Conservation (phyloP, 768 basidiomycete genomes). For the Asterophora lycoperdoides region DNA sequence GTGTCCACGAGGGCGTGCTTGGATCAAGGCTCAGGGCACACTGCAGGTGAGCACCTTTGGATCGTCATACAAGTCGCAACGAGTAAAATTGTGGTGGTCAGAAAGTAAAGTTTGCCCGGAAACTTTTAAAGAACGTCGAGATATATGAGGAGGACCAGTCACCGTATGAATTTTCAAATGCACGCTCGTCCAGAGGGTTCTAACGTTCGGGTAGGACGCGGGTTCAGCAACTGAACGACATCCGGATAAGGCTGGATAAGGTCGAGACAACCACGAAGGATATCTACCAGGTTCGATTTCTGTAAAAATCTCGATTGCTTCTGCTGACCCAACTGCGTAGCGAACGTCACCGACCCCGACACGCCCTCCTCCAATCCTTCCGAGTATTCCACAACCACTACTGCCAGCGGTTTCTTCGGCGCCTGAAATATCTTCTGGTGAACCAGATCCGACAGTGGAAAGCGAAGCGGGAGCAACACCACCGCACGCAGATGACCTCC, state of each 20-base stretch:
- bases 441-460: neutral
- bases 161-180: slow-evolving; percentile 30
- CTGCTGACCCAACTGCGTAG: slow-evolving; percentile 23
- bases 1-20: slow-evolving; percentile 28
- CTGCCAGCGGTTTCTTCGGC: slow-evolving; percentile 19
- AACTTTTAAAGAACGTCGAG: slow-evolving; percentile 56
- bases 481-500: slow-evolving; percentile 32
- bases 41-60: slow-evolving; percentile 45
- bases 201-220: slow-evolving; percentile 31
- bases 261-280: slow-evolving; percentile 50
- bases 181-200: neutral
- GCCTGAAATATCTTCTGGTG: slow-evolving; percentile 9
- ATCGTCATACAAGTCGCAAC: neutral
- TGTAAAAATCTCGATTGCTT: neutral
- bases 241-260: slow-evolving; percentile 47
- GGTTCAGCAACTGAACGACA: slow-evolving; percentile 40
- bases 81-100: slow-evolving; percentile 12
- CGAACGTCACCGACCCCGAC: slow-evolving; percentile 35
- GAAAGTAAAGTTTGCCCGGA: slow-evolving; percentile 53
- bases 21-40: slow-evolving; percentile 52
- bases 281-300: slow-evolving; percentile 45
- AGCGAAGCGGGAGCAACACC: slow-evolving; percentile 7
- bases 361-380: slow-evolving; percentile 48
- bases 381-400: slow-evolving; percentile 48
- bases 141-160: slow-evolving; percentile 40